phyloP scores from a whole-genome alignment of 169 alveolate species.

The Cryptosporidium sp. region DNA sequence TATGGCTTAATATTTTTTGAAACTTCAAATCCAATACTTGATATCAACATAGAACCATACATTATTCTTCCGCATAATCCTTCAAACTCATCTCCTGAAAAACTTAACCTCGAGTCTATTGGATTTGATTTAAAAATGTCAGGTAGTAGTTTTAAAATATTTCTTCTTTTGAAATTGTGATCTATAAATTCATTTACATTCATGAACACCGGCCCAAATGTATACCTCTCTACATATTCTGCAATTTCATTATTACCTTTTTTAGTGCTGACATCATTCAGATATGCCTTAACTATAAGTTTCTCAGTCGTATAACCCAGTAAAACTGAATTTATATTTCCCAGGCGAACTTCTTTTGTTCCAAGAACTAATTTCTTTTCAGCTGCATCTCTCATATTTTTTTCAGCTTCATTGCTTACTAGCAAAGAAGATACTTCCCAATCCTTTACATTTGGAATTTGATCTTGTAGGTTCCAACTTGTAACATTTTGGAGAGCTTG shows the following conservation, averaged over 20 bases:
- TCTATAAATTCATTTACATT: constrained; percentile 42
- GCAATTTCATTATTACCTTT: not conserved
- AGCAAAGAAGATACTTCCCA: constrained; percentile 41
- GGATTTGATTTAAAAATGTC: constrained; percentile 41
- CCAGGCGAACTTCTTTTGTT: constrained; percentile 37
- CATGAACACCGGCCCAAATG: constrained; percentile 69
- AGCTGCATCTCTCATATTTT: constrained; percentile 7
- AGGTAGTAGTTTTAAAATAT: constrained; percentile 36
- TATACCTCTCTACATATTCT: constrained; percentile 54
- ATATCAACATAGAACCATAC: constrained; percentile 29
- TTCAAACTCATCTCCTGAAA: constrained; percentile 32
- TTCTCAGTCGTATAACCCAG: constrained; percentile 63
- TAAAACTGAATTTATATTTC: constrained; percentile 33
- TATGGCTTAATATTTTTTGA: constrained; percentile 50
- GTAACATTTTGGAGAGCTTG: constrained; percentile 46
- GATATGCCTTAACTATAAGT: constrained; percentile 22
- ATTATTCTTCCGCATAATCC: constrained; percentile 63
- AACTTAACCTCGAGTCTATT: constrained; percentile 12
- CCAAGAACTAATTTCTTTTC: constrained; percentile 33
- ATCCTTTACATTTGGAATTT: constrained; percentile 36
- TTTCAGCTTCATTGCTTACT: not conserved
- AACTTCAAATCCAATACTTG: constrained; percentile 39
- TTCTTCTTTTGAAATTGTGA: constrained; percentile 23
- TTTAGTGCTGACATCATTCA: not conserved
- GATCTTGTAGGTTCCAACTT: constrained; percentile 55